Base-by-base conservation (phyloP, 176 grass and related monocot species). In the Phoenix dactylifera region DNA sequence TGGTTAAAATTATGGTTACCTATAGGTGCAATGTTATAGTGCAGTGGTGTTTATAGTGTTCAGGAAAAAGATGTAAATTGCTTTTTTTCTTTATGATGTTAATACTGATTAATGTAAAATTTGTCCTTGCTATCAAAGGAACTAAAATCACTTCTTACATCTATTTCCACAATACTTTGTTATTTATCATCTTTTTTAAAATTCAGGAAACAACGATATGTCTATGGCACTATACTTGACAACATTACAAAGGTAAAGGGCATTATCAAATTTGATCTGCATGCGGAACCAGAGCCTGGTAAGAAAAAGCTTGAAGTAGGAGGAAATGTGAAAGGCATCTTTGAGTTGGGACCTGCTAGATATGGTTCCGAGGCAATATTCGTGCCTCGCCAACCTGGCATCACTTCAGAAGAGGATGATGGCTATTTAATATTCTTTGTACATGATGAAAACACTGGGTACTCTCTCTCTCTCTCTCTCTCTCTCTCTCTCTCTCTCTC, bases 371-470 rank as follows among this genome's bases (percentile, higher is more conserved):
- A 97, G 70, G 92, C 92, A 24, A 69, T 97, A 58, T 97, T 97
- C 56, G 84, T 97, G 52, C 87, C 92, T 53, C 77, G 80, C 57
- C 64, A 80, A 17, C 70, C 78, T 44, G 84, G 87, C 15, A 22
- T 85, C 14, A 80, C 78, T 48, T 70, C 60, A 56, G 93, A 91
- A 70, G 92, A 97, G 67, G 93, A 88, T 57, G 87, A 97, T 63
- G 87, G 93, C 25, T 91, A 83, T 62, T 66, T 97, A 69, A 91
- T 91, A 70, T 85, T 83, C 72, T 91, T 91, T 66, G 93, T 88
- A 12, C 87, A 91, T 18, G 76, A 97, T 15, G 87, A 97, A 73
- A 91, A 91, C 57, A 85, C 87, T 52, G 81, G 93, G 93, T 91
- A 95, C 20, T 60, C 32, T 19, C 24, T 52, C 23, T 48, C 63